Evolutionary conservation across 495 filamentous ascomycete genomes (phyloP), one percentile per base, ranked within the genome.

Genomic region (Hyaloscypha finlandica): DNA sequence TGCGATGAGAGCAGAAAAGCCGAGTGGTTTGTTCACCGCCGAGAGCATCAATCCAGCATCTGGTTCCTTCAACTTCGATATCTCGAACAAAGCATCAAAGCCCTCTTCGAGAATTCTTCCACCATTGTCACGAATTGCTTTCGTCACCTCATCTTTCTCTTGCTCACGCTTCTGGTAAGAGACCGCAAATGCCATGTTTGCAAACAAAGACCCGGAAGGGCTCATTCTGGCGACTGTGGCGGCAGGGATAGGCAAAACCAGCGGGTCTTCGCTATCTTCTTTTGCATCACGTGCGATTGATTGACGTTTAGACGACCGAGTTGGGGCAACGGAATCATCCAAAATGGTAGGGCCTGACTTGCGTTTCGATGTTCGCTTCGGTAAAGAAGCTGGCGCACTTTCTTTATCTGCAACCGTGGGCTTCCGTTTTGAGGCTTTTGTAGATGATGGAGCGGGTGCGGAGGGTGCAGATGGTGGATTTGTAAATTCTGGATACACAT

Each of bases 1-100:
- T 0, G 95, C 89, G 67, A 99, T 93, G 20, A 98, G 79, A 29
- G 90, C 92, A 1, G 88, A 84, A 75, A 99, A 98, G 5, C 92
- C 92, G 0, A 89, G 77, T 12, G 81, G 74, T 20, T 81, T 75
- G 32, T 87, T 84, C 14, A 77, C 75, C 0, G 77, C 51, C 1
- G 78, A 86, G 6, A 76, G 69, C 25, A 39, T 73, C 74, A 48
- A 75, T 68, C 33, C 57, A 12, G 51, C 25, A 9, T 48, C 22
- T 20, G 20, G 69, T 68, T 54, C 68, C 61, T 16, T 65, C 63
- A 25, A 67, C 45, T 64, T 69, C n/a, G 25, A 6, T 35, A 14
- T 6, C 16, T 73, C 84, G 70, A 98, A 99, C 9, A 99, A 80
- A 68, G 91, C 87, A 59, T 96, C 89, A 70, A 99, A 97, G 0